Conservation (phyloP, 768 basidiomycete species). For the Suillus clintonianus region DNA sequence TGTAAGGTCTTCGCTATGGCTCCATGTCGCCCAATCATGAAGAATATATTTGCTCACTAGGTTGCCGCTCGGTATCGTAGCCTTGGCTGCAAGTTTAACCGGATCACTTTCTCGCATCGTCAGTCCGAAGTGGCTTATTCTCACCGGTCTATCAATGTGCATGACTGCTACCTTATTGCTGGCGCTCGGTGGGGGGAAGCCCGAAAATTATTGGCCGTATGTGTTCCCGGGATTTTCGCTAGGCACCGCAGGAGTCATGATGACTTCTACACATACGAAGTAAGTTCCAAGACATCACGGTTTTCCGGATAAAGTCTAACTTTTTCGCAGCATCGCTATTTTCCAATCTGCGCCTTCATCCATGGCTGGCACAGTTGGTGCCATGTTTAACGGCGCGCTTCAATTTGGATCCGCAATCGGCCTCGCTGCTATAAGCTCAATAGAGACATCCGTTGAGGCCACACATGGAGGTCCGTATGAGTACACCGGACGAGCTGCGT, state of each 20-base stretch:
- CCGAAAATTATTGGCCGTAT: slow-evolving; percentile 46
- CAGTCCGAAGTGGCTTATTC: slow-evolving; percentile 46
- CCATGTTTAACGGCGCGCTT: slow-evolving; percentile 55
- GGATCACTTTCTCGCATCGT: slow-evolving; percentile 38
- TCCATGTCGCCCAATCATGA: background rate
- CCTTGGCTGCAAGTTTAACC: slow-evolving; percentile 38
- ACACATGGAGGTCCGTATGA: slow-evolving; percentile 29
- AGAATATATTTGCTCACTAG: slow-evolving; percentile 22
- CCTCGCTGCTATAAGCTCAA: slow-evolving; percentile 48
- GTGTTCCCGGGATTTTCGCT: slow-evolving; percentile 52
- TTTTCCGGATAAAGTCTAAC: background rate
- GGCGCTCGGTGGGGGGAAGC: slow-evolving; percentile 40
- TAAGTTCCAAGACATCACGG: slow-evolving; percentile 23
- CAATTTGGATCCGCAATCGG: slow-evolving; percentile 55
- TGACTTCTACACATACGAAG: slow-evolving; percentile 51
- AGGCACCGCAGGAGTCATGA: slow-evolving; percentile 46
- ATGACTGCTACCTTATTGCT: slow-evolving; percentile 44
- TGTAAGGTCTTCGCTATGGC: slow-evolving; percentile 26
- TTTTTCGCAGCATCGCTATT: slow-evolving; percentile 44
- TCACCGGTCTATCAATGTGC: slow-evolving; percentile 40
- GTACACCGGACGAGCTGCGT: slow-evolving; percentile 44
- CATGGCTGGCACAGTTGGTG: slow-evolving; percentile 55
- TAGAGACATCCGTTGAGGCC: slow-evolving; percentile 45
- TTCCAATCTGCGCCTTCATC: slow-evolving; percentile 47
- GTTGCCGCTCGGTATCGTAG: slow-evolving; percentile 44